Percentiles rank a stretch among this genome's conserved stretches.
These are phyloP conservation scores for Hapsidospora chrysogenum DNA, from an alignment of 495 filamentous ascomycete species.

Conservation along the genomic window DNA sequence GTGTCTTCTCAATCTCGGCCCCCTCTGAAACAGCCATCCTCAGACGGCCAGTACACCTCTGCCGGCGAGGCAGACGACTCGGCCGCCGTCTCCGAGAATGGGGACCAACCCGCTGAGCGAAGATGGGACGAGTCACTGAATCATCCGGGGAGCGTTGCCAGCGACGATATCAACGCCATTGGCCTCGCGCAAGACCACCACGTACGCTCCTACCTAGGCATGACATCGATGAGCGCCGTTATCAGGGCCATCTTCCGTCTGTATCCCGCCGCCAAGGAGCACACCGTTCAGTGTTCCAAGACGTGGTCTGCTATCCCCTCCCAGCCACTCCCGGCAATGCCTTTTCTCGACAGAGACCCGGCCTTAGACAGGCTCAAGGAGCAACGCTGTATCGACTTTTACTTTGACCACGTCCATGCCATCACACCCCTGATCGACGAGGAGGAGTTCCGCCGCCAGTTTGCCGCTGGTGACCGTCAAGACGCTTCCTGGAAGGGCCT, in stretches of 20 bases:
- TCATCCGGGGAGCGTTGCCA: constrained; percentile 7
- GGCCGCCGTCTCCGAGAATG: constrained; percentile 9
- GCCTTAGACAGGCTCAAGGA: constrained; percentile 5
- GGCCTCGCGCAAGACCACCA: constrained; percentile 11
- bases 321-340: neutral
- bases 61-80: constrained; percentile 8
- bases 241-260: constrained; percentile 9
- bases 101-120: constrained; percentile 7
- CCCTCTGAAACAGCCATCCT: neutral
- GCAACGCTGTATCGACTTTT: constrained; percentile 12
- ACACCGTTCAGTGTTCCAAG: constrained; percentile 9
- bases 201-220: constrained; percentile 10
- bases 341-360: neutral
- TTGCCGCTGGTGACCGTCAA: constrained; percentile 6
- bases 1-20: too few relatives aligned
- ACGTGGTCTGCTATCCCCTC: constrained; percentile 4
- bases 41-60: constrained; percentile 2
- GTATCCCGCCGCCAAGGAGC: constrained; percentile 9
- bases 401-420: constrained; percentile 11
- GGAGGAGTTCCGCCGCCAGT: constrained; percentile 9
- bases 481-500: constrained; percentile 11
- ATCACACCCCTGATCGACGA: constrained; percentile 12
- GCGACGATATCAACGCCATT: constrained; percentile 12
- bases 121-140: constrained; percentile 11
- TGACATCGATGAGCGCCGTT: constrained; percentile 11